Percentiles rank a stretch among this genome's conserved stretches.
Evolutionary conservation across 768 basidiomycete genomes (phyloP).

Genomic region (Trametes villosa): DNA sequence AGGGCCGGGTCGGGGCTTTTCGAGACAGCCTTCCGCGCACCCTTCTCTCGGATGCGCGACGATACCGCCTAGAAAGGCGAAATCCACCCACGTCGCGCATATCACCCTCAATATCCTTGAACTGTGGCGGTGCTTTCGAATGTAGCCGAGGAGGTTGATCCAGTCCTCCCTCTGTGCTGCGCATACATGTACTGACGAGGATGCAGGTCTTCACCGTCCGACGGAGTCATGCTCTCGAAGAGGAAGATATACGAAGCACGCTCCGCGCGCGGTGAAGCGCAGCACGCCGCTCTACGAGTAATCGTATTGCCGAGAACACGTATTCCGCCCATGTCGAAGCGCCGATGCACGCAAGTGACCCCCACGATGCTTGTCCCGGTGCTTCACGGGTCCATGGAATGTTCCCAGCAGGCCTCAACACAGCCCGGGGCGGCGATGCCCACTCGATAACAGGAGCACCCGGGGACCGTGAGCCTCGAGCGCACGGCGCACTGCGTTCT

Average conservation of each 20-base stretch:
- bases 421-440: conserved; percentile 18
- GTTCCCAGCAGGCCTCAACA: conserved; percentile 8
- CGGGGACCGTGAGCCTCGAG: conserved; percentile 9
- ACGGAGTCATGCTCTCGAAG: background rate
- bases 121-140: conserved; percentile 16
- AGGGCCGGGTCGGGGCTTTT: background rate
- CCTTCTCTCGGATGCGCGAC: background rate
- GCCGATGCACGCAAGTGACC: conserved; percentile 22
- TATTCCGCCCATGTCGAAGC: conserved; percentile 19
- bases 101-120: background rate
- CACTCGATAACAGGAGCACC: conserved; percentile 21
- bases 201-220: background rate
- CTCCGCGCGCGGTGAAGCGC: background rate
- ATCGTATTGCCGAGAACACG: conserved; percentile 11
- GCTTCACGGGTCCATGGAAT: conserved; percentile 14
- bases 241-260: background rate
- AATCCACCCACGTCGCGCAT: conserved; percentile 1
- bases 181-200: background rate
- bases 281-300: background rate
- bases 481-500: conserved; percentile 7
- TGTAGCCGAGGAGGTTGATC: conserved; percentile 10
- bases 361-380: conserved; percentile 12
- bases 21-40: background rate
- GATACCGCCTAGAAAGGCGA: conserved; percentile 4
- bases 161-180: background rate